Evolutionary conservation across 768 basidiomycete genomes (phyloP).

Genomic region (Boletus sensibilis): DNA sequence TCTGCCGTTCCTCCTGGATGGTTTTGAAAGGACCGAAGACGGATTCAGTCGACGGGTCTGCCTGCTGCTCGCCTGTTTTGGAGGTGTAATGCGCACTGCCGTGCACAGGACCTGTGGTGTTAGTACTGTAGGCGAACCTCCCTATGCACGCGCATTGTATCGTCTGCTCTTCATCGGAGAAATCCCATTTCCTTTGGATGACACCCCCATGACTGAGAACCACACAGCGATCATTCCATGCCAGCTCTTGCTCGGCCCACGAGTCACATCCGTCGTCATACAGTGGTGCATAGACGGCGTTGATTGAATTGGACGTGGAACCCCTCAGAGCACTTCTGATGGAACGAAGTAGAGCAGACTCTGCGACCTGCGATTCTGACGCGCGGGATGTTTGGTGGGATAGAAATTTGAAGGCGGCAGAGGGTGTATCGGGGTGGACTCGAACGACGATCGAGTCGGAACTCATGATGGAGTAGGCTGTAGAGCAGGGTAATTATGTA

Average conservation of each 20-base stretch:
- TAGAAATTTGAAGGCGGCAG: constrained; percentile 46
- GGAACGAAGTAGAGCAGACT: constrained; percentile 49
- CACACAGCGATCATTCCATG: constrained; percentile 67
- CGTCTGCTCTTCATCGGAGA: constrained; percentile 64
- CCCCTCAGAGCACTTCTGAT: constrained; percentile 63
- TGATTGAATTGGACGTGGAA: constrained; percentile 42
- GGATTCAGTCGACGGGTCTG: constrained; percentile 20
- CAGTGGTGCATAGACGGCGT: constrained; percentile 42
- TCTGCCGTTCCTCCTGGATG: constrained; percentile 39
- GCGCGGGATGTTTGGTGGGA: constrained; percentile 25
- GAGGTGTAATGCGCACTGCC: constrained; percentile 31
- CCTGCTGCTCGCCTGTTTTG: constrained; percentile 14
- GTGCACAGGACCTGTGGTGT: constrained; percentile 25
- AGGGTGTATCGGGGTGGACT: constrained; percentile 42
- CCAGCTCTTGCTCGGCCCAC: constrained; percentile 60
- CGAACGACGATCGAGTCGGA: constrained; percentile 32
- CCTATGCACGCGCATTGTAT: constrained; percentile 84
- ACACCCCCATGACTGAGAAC: constrained; percentile 66
- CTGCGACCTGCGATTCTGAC: constrained; percentile 10
- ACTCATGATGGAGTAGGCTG: constrained; percentile 15
- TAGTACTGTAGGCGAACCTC: constrained; percentile 55
- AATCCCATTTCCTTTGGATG: constrained; percentile 71
- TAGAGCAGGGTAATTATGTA: not conserved
- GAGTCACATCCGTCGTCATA: constrained; percentile 41
- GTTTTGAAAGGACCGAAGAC: constrained; percentile 46